Evolutionary conservation across 371 early-diverging fungal species (phyloP), one percentile per base, ranked within the genome.

Genomic region (Mycotypha africana): DNA sequence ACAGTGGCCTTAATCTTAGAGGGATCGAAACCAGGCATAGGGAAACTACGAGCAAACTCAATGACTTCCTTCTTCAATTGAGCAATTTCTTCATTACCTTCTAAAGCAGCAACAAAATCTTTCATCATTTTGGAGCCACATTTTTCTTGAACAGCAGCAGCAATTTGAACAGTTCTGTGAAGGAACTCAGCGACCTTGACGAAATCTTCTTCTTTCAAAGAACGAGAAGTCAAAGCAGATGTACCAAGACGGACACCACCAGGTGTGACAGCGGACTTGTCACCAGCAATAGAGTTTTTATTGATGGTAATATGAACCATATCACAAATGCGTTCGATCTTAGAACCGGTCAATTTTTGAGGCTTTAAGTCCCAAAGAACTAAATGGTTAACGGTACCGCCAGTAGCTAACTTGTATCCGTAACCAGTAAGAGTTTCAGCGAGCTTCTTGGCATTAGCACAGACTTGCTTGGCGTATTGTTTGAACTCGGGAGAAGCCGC

Each of bases 241-340:
- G 93, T 77, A 50, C 97, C 96, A 26, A 95, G 62, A 61, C 96
- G 88, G 50, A 86, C 88, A 65, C 94, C 96, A 47, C 95, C 94
- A 47, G 96, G 96, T 25, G 85, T 85, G 25, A 93, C 73, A 19
- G 93, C 92, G 57, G 85, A 88, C 53, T 80, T 84, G 63, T 97
- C 95, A 58, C 90, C 91, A 50, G 83, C 88, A 51, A 96, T 84
- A 26, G 93, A 84, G 79, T 96, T 96, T 74, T 94, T 95, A 85
- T 96, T 96, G 51, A 93, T 70, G 17, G 90, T 89, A 60, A 97
- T 92, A 59, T 83, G 79, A 52, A 85, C 91, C 66, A 86, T 78
- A 57, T 99, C 99, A 77, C 99, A 97, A 41, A 98, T 84, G 72
- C 92, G 97, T 76, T 97, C 92, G 35, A 91, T 73, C 74, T 91